Evolutionary conservation across 2,329 filamentous ascomycete species (phyloP), one percentile per base, ranked within the genome.

Genomic region (Clonostachys rhizophaga): DNA sequence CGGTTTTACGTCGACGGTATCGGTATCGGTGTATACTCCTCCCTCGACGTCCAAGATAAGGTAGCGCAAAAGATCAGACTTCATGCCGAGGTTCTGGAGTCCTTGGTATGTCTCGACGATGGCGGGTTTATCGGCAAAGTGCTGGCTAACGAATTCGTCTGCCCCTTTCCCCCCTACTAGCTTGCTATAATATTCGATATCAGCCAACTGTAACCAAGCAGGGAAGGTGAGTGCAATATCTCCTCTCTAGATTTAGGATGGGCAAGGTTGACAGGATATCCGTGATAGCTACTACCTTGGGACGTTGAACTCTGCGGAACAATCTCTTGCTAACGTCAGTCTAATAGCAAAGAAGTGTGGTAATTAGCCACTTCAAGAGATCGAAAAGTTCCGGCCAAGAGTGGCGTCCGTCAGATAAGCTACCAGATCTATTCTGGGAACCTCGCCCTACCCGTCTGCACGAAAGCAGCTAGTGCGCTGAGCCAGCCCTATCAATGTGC

Each of bases 1-100:
- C 0, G 78, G 71, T 33, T 69, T 69, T 14, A 82, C 59, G 11
- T 75, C 74, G 54, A 79, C 72, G 13, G 81, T 78, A 54, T 83
- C 79, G 35, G 39, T 44, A 37, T 49, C 48, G n/a, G 48, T 41
- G 30, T 49, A 49, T 12, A 49, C 47, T 12, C 72, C 66, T 12
- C 66, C 65, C 34, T 65, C 58, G 4, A 50, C 45, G 24, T 43
- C 43, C 24, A 61, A 54, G 34, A 61, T 34, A 6, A 60, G 52
- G 47, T 61, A 60, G 3, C 58, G 57, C 3, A 61, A 52, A 5
- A 61, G 45, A 34, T 61, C 55, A 9, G 62, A 61, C 41, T 60
- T 61, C 43, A 63, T 54, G 33, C 57, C 62, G 12, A 55, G 56
- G 34, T 49, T 49, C 14, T 17, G 33, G 20, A 49, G 40, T 9